Evolutionary conservation across 768 basidiomycete genomes (phyloP).

Genomic region (Suillus clintonianus): DNA sequence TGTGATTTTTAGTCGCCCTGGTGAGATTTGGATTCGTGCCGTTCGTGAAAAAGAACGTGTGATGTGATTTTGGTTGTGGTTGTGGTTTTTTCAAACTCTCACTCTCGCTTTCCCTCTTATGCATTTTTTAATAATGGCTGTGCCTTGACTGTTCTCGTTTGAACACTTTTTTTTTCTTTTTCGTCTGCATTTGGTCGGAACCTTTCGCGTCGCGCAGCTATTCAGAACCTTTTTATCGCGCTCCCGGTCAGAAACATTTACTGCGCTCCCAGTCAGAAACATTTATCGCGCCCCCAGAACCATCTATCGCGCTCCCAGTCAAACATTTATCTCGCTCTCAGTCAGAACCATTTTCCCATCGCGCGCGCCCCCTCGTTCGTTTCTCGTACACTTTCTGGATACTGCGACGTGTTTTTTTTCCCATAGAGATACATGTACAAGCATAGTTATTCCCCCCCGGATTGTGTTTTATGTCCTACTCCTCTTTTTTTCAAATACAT

Average conservation of each 20-base stretch:
- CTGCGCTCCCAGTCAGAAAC: too few species aligned
- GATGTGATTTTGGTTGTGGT: slow-evolving; percentile 29
- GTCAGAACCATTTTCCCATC: background rate
- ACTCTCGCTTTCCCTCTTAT: background rate
- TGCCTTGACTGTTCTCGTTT: background rate
- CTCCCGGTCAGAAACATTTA: too few species aligned
- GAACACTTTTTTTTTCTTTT: background rate
- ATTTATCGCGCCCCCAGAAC: too few species aligned
- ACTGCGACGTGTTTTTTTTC: background rate
- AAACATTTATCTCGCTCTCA: too few species aligned
- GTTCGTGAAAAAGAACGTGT: slow-evolving; percentile 69
- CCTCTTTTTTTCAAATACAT: background rate
- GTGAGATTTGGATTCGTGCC: slow-evolving; percentile 70
- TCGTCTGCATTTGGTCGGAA: slow-evolving; percentile 1
- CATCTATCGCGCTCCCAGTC: too few species aligned
- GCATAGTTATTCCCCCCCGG: slow-evolving; percentile 1
- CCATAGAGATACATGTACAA: background rate
- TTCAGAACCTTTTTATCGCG: background rate
- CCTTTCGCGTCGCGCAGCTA: background rate
- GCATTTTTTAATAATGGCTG: slow-evolving; percentile 1
- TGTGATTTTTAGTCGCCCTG: slow-evolving; percentile 59
- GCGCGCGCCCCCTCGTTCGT: background rate
- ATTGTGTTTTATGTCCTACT: background rate
- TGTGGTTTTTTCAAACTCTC: background rate
- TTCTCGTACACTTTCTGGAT: background rate